These are phyloP conservation scores for Oryza meridionalis DNA, from an alignment of 176 grass and related monocot genomes.

Conservation along the genomic window DNA sequence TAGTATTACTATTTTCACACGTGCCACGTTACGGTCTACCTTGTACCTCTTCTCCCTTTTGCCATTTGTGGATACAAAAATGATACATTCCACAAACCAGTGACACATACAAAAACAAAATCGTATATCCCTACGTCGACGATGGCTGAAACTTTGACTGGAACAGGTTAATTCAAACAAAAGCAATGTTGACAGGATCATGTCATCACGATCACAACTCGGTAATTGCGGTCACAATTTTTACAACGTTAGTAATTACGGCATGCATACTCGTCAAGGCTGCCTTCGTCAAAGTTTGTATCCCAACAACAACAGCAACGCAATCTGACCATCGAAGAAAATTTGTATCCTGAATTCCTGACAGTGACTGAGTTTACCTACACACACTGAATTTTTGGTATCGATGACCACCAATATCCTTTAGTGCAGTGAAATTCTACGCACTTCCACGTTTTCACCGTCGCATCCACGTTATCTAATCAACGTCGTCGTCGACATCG, in stretches of 20 bases:
- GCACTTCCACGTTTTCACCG: neutral
- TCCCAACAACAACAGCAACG: neutral
- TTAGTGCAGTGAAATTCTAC: neutral
- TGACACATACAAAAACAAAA: neutral
- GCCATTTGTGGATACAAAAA: too few relatives aligned
- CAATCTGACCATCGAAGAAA: neutral
- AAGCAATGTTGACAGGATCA: too few relatives aligned
- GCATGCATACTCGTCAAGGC: neutral
- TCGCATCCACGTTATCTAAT: neutral
- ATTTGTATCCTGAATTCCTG: neutral
- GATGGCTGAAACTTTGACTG: neutral
- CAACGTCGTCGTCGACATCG: neutral
- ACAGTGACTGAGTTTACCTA: neutral
- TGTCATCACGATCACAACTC: too few relatives aligned
- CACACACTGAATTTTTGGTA: neutral
- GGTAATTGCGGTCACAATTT: neutral
- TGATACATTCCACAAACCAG: neutral
- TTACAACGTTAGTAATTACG: neutral
- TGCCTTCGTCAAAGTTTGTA: too few relatives aligned
- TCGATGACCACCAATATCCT: too few relatives aligned
- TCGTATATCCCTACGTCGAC: neutral
- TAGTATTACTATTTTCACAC: neutral
- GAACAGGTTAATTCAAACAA: neutral
- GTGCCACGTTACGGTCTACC: neutral
- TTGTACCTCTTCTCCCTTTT: too few relatives aligned